Evolutionary conservation across 73 alveolate genomes (phyloP).

Genomic region (Paraurostyla sp.): DNA sequence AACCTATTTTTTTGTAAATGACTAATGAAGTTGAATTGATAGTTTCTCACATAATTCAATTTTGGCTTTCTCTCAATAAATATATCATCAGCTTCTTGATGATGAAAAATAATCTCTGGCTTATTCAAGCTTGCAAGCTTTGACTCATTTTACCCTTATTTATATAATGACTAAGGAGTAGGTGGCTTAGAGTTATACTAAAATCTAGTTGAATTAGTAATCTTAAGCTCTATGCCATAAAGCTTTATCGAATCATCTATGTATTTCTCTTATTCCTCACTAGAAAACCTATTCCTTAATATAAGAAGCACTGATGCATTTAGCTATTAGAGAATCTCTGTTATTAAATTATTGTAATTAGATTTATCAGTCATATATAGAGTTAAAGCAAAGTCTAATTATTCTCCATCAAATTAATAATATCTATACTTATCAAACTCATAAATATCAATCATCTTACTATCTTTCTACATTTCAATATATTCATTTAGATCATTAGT

Average conservation of each 20-base stretch:
- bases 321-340: neutral
- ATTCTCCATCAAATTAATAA: neutral
- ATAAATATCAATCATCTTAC: neutral
- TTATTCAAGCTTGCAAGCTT: too few relatives aligned
- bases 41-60: constrained; percentile 1
- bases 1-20: neutral
- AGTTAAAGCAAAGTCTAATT: neutral
- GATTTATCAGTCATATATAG: neutral
- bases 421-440: constrained; percentile 11
- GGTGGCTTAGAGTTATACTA: too few relatives aligned
- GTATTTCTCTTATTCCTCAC: neutral
- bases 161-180: too few relatives aligned
- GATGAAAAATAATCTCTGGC: neutral
- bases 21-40: neutral
- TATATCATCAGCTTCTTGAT: neutral
- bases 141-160: too few relatives aligned
- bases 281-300: neutral
- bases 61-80: neutral
- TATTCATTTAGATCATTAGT: neutral
- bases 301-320: neutral
- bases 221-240: constrained; percentile 15
- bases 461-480: neutral
- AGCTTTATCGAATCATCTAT: neutral
- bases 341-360: neutral
- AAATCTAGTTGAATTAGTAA: constrained; percentile 1